A percentile compares a stretch with the other conserved stretches of the same genome.
These are phyloP conservation scores for Ophiocordyceps camponoti-leonardi DNA, from an alignment of 2,329 filamentous ascomycete genomes.

Conservation along the genomic window DNA sequence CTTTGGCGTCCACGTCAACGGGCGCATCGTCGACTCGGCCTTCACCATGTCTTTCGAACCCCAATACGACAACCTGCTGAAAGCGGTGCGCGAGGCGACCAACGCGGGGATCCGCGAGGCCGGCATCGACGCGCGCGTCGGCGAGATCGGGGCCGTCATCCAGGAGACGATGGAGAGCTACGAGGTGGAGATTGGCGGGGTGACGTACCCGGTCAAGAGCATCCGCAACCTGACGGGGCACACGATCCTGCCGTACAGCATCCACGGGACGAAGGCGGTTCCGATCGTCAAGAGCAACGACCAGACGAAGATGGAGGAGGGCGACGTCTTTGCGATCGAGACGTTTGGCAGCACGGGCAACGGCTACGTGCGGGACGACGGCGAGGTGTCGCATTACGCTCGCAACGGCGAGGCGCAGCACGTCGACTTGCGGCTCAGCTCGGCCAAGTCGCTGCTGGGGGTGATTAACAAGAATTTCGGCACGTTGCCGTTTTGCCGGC, in stretches of 20 bases:
- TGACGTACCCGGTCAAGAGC: constrained; percentile 63
- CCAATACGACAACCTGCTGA: constrained; percentile 56
- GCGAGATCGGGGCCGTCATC: constrained; percentile 68
- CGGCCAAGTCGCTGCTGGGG: constrained; percentile 69
- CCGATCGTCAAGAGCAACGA: constrained; percentile 83
- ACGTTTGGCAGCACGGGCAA: constrained; percentile 90
- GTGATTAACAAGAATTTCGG: constrained; percentile 95
- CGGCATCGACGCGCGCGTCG: constrained; percentile 79
- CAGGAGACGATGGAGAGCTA: constrained; percentile 91
- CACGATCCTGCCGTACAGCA: constrained; percentile 75
- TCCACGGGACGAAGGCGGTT: constrained; percentile 85
- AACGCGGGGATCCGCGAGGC: constrained; percentile 74
- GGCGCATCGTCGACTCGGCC: constrained; percentile 64
- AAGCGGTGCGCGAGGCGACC: constrained; percentile 58
- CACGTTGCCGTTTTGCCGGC: constrained; percentile 75
- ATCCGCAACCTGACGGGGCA: constrained; percentile 82
- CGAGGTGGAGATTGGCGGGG: constrained; percentile 68
- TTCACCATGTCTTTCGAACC: constrained; percentile 66
- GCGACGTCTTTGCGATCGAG: constrained; percentile 88
- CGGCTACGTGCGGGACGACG: constrained; percentile 73
- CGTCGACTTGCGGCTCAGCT: constrained; percentile 58
- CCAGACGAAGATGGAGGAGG: constrained; percentile 94
- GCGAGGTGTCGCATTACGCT: constrained; percentile 82
- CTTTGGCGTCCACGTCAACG: constrained; percentile 67
- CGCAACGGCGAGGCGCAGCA: constrained; percentile 56